Base-by-base conservation (phyloP, 495 filamentous ascomycete genomes). In the Penicillium cataractarum region DNA sequence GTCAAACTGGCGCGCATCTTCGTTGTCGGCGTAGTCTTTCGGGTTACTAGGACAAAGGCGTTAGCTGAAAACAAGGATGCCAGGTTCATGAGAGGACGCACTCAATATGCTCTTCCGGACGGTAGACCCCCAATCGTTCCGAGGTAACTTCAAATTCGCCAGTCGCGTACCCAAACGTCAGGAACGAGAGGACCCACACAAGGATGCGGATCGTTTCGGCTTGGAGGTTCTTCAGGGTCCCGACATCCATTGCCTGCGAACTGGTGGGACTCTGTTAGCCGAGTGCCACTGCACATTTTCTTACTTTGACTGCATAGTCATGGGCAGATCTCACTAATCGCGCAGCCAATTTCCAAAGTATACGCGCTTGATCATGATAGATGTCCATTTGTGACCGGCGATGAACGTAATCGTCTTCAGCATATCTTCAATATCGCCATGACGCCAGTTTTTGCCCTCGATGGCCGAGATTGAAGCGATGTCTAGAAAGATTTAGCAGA, bases 381-480 rank as follows among this genome's bases (percentile, higher is more conserved):
- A 86, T 21, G 93, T 93, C 95, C 95, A 99, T 78, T 99, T 97
- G 68, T 95, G 91, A 39, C 93, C 93, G 58, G 88, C 84, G 54
- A 97, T 84, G 70, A 91, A 97, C 24, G 92, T 89, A 60, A 99
- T 80, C 15, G 88, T 92, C 78, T 93, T 93, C 64, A 99, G 87
- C 73, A 92, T 88, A 76, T 99, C 95, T 79, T 97, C 93, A 63
- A 97, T 95, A 75, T 98, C 94, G 57, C 95, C 95, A 89, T 98
- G 95, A 61, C 95, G 89, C 89, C 92, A 99, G 71, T 99, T 99
- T 67, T 90, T 84, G 24, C 95, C 95, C 76, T 99, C 95, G 65
- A 99, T 87, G 70, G 90, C 87, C 2, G 94, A 92, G 67, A 99
- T 95, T 0, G 89, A 92, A 17, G 95, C 94, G 63, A 97, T 97